phyloP scores from a whole-genome alignment of 345 rosid genomes.

The Adansonia digitata region DNA sequence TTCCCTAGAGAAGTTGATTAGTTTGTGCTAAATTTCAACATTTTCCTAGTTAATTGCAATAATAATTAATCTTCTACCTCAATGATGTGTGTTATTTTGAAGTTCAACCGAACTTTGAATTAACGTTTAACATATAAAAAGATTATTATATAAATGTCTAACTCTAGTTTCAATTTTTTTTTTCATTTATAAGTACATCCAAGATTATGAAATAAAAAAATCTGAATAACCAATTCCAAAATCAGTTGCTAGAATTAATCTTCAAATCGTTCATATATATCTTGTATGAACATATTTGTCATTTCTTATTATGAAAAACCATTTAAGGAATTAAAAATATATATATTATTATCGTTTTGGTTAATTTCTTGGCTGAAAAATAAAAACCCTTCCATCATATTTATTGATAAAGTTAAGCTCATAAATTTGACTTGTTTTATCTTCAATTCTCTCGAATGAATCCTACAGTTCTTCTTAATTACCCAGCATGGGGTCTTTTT shows the following conservation, averaged over 20 bases:
- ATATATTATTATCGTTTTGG: not conserved
- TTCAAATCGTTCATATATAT: too few species aligned
- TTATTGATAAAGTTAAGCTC: not conserved
- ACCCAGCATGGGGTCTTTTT: not conserved
- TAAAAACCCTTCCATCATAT: not conserved
- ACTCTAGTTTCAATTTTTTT: too few species aligned
- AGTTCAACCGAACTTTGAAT: not conserved
- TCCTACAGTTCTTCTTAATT: not conserved
- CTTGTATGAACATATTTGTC: too few species aligned
- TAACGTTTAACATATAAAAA: too few species aligned
- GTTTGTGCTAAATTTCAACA: not conserved
- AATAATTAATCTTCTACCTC: not conserved
- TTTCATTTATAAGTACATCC: too few species aligned
- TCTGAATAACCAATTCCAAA: too few species aligned
- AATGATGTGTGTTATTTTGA: not conserved
- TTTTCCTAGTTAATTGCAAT: not conserved
- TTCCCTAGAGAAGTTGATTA: not conserved
- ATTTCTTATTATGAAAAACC: too few species aligned
- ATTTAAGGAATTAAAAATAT: too few species aligned
- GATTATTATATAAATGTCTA: too few species aligned
- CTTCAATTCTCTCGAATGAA: not conserved
- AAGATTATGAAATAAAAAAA: too few species aligned
- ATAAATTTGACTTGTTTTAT: not conserved
- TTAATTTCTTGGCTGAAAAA: not conserved
- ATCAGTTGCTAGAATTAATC: too few species aligned